Evolutionary conservation across 257 asterid genomes (phyloP).

Genomic region (Solanum arcanum): DNA sequence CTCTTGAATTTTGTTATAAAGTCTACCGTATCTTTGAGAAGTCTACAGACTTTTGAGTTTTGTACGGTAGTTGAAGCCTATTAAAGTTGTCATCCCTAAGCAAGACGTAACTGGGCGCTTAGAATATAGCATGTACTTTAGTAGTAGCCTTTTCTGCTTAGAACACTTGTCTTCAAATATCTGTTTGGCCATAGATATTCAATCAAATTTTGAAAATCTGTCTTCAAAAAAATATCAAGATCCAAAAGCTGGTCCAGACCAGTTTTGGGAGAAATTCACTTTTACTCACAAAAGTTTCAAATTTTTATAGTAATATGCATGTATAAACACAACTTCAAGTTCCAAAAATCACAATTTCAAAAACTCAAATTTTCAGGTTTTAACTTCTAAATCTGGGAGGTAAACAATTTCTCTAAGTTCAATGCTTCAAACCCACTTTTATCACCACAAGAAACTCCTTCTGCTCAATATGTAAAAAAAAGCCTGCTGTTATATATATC

Average conservation of each 20-base stretch:
- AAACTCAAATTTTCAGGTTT: neutral
- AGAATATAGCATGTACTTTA: neutral
- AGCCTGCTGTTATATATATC: neutral
- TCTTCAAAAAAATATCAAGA: neutral
- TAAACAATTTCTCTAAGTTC: neutral
- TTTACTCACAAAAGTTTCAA: neutral
- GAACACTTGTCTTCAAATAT: neutral
- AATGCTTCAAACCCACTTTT: neutral
- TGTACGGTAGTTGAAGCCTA: neutral
- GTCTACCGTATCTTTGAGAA: neutral
- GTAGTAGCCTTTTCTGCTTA: neutral
- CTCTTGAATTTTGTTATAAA: neutral
- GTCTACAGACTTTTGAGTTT: neutral
- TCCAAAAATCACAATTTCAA: neutral
- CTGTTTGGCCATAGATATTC: neutral
- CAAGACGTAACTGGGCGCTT: neutral
- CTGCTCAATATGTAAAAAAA: neutral
- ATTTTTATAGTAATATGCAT: neutral
- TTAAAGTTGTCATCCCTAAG: neutral
- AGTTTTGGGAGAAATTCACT: neutral
- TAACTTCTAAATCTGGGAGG: neutral
- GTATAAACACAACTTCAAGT: neutral
- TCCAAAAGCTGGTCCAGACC: neutral
- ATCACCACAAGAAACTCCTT: neutral
- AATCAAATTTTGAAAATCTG: neutral